Base-by-base conservation (phyloP, 1,284 basidiomycete genomes). In the Trametes sp. region DNA sequence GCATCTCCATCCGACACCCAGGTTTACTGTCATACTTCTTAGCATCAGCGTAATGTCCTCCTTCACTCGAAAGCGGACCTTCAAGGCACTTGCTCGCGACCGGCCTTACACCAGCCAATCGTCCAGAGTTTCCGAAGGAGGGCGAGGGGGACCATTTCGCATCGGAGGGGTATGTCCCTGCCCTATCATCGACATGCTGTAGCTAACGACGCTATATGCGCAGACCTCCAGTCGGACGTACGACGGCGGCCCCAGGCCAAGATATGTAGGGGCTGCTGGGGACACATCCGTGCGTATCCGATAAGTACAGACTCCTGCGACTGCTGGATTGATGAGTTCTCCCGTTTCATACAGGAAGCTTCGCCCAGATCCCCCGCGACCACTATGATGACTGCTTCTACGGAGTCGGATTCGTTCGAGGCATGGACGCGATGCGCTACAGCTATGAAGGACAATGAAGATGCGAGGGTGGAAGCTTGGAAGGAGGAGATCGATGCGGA, bases 401-500 rank as follows among this genome's bases (percentile, higher is more conserved):
- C 52, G 16, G 58, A 50, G 13, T 44, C 46, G 13, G 28, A 24
- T 2, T 58, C 60, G 6, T 52, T 55, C 0, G 59, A 66, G 4
- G 62, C 66, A 4, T 70, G 68, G 69, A 50, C 57, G 42, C 54
- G 57, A 28, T 70, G 69, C 55, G 62, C 69, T 1, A 51, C 51
- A 7, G 65, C 62, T 2, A 54, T 70, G 60, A 69, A 68, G 44
- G 66, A 67, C 2, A 59, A 71, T 26, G 68, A 68, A 28, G 64
- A 66, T 19, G 61, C 54, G 10, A 54, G 55, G 16, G 63, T 69
- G 2, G 54, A 66, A 31, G 65, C 64, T 19, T 69, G 69, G 69
- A 71, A 71, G 42, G 68, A 69, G 28, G 69, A 71, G 33, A 68
- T 71, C 19, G 66, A 71, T 26, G 65, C 68, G 1, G 65, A 69